Evolutionary conservation across 2,329 filamentous ascomycete genomes (phyloP).

Genomic region (Verticillium longisporum): DNA sequence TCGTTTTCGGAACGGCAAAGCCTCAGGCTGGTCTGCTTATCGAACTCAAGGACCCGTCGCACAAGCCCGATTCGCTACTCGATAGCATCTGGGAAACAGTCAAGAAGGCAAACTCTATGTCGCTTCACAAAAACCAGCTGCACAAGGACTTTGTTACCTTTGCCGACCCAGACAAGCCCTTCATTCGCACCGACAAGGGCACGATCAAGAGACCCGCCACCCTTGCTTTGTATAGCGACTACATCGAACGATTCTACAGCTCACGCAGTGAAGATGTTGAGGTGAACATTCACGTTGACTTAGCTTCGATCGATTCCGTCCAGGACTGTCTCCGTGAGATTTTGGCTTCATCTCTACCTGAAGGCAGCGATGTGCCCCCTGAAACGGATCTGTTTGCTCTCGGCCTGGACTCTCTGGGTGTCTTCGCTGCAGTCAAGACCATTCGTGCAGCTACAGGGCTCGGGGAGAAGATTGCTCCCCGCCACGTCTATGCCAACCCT

Average conservation of each 20-base stretch:
- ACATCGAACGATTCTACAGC: conserved; percentile 39
- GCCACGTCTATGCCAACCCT: conserved; percentile 26
- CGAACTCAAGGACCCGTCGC: conserved; percentile 16
- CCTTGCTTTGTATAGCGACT: conserved; percentile 29
- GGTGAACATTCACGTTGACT: conserved; percentile 12
- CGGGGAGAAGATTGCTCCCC: conserved; percentile 20
- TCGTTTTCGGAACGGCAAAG: conserved; percentile 18
- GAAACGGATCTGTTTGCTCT: conserved; percentile 13
- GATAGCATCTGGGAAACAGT: conserved; percentile 37
- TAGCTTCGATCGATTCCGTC: conserved; percentile 15
- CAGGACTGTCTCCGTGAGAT: conserved; percentile 12
- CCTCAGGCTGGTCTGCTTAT: conserved; percentile 19
- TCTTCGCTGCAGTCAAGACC: conserved; percentile 20
- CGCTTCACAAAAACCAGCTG: conserved; percentile 33
- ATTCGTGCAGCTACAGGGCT: conserved; percentile 21
- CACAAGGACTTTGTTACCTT: conserved; percentile 33
- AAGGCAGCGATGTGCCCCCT: conserved; percentile 6
- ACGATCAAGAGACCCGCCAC: conserved; percentile 34
- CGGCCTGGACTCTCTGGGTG: conserved; percentile 25
- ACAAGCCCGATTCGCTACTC: conserved; percentile 19
- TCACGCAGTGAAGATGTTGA: conserved; percentile 10
- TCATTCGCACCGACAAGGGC: conserved; percentile 37
- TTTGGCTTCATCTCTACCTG: conserved; percentile 12
- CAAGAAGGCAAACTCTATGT: conserved; percentile 31
- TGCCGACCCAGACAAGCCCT: conserved; percentile 31